These are phyloP conservation scores for Solanum hybrid DNA, from an alignment of 305 asterid genomes.

Conservation along the genomic window DNA sequence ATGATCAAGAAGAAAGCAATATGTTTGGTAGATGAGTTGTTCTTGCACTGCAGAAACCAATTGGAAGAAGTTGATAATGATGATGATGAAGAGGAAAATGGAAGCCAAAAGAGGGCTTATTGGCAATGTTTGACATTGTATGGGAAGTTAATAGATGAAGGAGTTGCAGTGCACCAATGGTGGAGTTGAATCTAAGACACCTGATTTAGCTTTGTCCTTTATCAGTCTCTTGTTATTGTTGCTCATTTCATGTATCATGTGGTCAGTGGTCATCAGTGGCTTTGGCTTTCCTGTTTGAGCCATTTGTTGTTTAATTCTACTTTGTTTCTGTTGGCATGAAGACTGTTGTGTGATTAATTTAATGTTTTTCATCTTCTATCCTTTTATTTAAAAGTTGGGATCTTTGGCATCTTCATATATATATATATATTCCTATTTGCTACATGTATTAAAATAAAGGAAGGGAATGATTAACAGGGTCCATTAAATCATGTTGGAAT, in stretches of 20 bases:
- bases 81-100: constrained; percentile 18
- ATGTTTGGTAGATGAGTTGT: constrained; percentile 53
- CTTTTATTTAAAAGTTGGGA: background rate
- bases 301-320: background rate
- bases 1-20: constrained; percentile 41
- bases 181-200: constrained; percentile 40
- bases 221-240: background rate
- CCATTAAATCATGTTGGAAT: too few species aligned
- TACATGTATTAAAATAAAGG: too few species aligned
- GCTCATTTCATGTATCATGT: background rate
- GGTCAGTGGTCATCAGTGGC: background rate
- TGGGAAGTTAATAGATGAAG: constrained; percentile 64
- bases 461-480: too few species aligned
- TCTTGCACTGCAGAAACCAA: constrained; percentile 53
- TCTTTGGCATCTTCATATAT: background rate
- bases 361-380: background rate
- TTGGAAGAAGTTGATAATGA: constrained; percentile 18
- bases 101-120: constrained; percentile 47
- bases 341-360: background rate
- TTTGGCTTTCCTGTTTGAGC: background rate
- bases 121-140: constrained; percentile 75
- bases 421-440: background rate
- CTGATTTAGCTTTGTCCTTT: background rate
- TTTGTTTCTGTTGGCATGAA: background rate
- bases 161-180: constrained; percentile 82